Conservation (phyloP, 257 asterid species). For the Gentiana straminea region DNA sequence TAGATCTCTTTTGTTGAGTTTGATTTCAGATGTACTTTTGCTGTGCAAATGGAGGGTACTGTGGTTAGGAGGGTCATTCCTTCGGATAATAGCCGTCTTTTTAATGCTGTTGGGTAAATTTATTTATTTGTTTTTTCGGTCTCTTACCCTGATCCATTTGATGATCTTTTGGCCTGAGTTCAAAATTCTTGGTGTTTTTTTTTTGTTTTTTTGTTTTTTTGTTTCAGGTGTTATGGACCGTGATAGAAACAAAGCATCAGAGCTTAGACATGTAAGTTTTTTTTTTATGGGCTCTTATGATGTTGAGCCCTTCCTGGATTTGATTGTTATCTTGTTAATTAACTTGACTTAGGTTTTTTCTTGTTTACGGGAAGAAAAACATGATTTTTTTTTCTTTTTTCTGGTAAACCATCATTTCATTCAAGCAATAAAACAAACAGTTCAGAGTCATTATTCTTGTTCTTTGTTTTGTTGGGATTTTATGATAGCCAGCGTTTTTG, state of each 20-base stretch:
- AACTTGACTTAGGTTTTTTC: no score
- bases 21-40: conserved; percentile 8
- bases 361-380: no score
- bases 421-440: no score
- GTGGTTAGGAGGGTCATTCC: conserved; percentile 81
- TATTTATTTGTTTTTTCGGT: conserved; percentile 1
- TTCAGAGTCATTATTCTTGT: not conserved
- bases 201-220: not conserved
- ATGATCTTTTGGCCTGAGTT: conserved; percentile 4
- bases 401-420: no score
- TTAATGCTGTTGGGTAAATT: conserved; percentile 90
- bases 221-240: conserved; percentile 84
- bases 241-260: conserved; percentile 67
- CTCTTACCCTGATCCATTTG: not conserved
- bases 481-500: no score
- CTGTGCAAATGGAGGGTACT: conserved; percentile 50
- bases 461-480: conserved; percentile 11
- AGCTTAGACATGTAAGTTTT: conserved; percentile 72
- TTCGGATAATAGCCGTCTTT: conserved; percentile 94
- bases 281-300: not conserved
- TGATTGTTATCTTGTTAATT: no score
- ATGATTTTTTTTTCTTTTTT: not conserved
- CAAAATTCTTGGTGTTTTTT: conserved; percentile 1
- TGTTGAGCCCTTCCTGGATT: no score
- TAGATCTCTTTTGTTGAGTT: not conserved